phyloP scores from a whole-genome alignment of 306 rosid genomes.

The Vicia sativa region DNA sequence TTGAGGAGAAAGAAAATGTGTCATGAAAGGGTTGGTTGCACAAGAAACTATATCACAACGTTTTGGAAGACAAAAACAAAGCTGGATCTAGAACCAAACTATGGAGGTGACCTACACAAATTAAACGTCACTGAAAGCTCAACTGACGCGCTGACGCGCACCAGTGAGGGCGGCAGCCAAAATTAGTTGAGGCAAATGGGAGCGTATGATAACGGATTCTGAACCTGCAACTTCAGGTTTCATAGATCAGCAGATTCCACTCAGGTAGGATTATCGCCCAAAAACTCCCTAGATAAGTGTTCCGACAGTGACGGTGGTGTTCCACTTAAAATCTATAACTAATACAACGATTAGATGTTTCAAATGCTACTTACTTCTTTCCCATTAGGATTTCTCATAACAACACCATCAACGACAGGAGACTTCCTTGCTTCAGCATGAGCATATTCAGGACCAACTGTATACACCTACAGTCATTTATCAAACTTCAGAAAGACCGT shows the following conservation, averaged over 20 bases:
- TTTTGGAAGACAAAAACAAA: background rate
- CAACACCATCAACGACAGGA: slow-evolving; percentile 99
- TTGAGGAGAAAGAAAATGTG: background rate
- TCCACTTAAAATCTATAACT: background rate
- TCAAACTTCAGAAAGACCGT: slow-evolving; percentile 39
- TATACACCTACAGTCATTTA: slow-evolving; percentile 73
- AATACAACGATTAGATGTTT: background rate
- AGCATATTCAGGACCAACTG: slow-evolving; percentile 98
- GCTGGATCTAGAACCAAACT: background rate
- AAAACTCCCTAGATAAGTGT: background rate
- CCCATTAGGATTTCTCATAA: slow-evolving; percentile 98
- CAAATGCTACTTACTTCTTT: slow-evolving; percentile 75
- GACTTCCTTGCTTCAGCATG: slow-evolving; percentile 99
- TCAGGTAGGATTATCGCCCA: background rate
- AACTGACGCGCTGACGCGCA: no score
- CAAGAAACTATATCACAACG: background rate
- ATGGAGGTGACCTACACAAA: background rate
- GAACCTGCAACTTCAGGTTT: background rate
- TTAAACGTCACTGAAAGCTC: no score
- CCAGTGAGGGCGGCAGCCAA: no score
- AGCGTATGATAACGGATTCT: no score
- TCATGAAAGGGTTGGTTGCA: background rate
- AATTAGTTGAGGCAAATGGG: no score
- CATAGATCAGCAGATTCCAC: background rate
- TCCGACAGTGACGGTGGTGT: no score